Percentiles rank a stretch among this genome's conserved stretches.
These are phyloP conservation scores for Xylaria nigripes DNA, from an alignment of 495 filamentous ascomycete species.

Conservation along the genomic window DNA sequence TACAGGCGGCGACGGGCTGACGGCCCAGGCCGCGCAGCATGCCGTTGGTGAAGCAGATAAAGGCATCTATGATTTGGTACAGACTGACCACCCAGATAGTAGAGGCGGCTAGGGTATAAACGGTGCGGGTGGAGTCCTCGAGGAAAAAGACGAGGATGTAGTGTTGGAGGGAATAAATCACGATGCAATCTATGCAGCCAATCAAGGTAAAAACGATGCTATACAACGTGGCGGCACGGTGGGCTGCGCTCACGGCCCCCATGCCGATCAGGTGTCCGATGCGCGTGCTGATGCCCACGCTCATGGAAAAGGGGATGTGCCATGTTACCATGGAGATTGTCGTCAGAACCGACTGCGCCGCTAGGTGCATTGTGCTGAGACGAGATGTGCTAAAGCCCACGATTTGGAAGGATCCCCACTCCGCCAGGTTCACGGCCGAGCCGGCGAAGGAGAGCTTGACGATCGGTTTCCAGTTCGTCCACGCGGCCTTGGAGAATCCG, in stretches of 20 bases:
- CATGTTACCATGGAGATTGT: constrained; percentile 54
- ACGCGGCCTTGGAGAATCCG: constrained; percentile 40
- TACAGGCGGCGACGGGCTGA: constrained; percentile 66
- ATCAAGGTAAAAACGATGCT: constrained; percentile 24
- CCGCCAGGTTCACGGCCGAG: constrained; percentile 47
- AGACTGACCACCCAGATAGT: constrained; percentile 33
- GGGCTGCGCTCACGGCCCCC: constrained; percentile 24
- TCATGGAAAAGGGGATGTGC: constrained; percentile 61
- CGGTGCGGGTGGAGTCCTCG: constrained; percentile 22
- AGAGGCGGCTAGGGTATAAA: constrained; percentile 16
- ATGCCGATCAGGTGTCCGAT: constrained; percentile 56
- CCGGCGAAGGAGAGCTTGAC: constrained; percentile 48
- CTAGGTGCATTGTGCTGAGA: constrained; percentile 42
- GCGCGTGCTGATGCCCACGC: constrained; percentile 54
- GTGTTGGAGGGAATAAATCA: constrained; percentile 25
- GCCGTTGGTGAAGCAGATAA: constrained; percentile 50
- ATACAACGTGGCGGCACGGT: constrained; percentile 23
- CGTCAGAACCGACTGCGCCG: constrained; percentile 58
- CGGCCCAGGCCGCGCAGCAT: constrained; percentile 58
- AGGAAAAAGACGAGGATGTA: constrained; percentile 32
- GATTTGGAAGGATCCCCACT: constrained; percentile 51
- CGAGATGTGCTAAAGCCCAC: constrained; percentile 44
- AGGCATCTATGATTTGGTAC: constrained; percentile 27
- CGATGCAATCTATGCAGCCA: constrained; percentile 24
- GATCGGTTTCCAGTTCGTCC: constrained; percentile 50